A percentile compares a stretch with the other conserved stretches of the same genome.
These are phyloP conservation scores for Beauveria caledonica DNA, from an alignment of 2,329 filamentous ascomycete species.

Conservation along the genomic window DNA sequence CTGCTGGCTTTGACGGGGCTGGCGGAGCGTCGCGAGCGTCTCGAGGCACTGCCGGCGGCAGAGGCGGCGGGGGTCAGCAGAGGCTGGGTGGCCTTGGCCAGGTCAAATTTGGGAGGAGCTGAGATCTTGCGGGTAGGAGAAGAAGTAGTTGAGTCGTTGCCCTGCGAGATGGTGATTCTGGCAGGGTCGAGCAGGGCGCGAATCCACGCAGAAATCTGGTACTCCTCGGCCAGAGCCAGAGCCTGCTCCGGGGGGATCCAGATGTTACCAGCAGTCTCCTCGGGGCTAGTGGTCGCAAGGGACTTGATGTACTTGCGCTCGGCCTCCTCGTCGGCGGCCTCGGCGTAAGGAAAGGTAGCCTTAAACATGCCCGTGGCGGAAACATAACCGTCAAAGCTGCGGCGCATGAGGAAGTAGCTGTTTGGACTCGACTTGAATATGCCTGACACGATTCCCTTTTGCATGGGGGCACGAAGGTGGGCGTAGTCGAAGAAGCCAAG, in stretches of 20 bases:
- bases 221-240: conserved; percentile 76
- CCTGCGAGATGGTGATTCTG: conserved; percentile 50
- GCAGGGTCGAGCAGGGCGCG: conserved; percentile 84
- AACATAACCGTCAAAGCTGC: conserved; percentile 75
- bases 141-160: conserved; percentile 37
- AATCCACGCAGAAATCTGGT: conserved; percentile 80
- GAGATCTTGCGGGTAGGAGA: conserved; percentile 63
- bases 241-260: conserved; percentile 87
- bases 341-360: conserved; percentile 74
- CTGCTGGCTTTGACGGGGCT: conserved; percentile 43
- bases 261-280: conserved; percentile 93
- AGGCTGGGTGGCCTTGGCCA: conserved; percentile 35
- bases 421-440: conserved; percentile 86
- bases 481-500: conserved; percentile 91
- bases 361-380: conserved; percentile 91
- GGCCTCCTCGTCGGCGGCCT: conserved; percentile 60
- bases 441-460: conserved; percentile 83
- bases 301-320: conserved; percentile 82
- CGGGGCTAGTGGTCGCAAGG: conserved; percentile 69
- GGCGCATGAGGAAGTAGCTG: conserved; percentile 94
- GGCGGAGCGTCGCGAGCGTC: conserved; percentile 47
- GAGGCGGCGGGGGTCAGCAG: conserved; percentile 42
- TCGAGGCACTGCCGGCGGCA: conserved; percentile 31
- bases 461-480: conserved; percentile 84
- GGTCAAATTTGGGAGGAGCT: conserved; percentile 72